Percentiles rank a stretch among this genome's conserved stretches.
phyloP scores from a whole-genome alignment of 2,329 filamentous ascomycete species.

The Fusarium chlamydosporum region DNA sequence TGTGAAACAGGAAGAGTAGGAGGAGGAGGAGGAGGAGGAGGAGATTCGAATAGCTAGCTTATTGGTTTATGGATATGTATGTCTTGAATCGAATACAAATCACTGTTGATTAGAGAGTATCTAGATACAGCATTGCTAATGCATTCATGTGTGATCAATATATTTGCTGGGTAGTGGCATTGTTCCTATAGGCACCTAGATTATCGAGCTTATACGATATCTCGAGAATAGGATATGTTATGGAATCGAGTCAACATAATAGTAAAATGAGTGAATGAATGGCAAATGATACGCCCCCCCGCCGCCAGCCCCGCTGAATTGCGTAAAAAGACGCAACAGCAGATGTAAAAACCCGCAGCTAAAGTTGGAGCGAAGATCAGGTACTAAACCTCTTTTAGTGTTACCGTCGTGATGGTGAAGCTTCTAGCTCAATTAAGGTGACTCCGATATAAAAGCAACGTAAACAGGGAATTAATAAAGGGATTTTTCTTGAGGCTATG shows the following conservation, averaged over 20 bases:
- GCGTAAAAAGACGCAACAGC: slow-evolving; percentile 54
- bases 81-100: slow-evolving; percentile 8
- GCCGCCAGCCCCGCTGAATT: slow-evolving; percentile 46
- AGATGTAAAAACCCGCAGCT: slow-evolving; percentile 44
- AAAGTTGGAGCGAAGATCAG: slow-evolving; percentile 42
- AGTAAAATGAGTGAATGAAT: slow-evolving; percentile 4
- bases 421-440: slow-evolving; percentile 41
- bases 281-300: slow-evolving; percentile 7
- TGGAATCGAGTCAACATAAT: slow-evolving; percentile 22
- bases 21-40: background rate
- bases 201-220: slow-evolving; percentile 4
- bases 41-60: background rate
- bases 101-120: background rate
- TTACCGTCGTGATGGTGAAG: slow-evolving; percentile 37
- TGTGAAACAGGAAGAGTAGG: slow-evolving; percentile 9
- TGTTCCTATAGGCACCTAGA: background rate
- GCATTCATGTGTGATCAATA: background rate
- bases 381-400: slow-evolving; percentile 38
- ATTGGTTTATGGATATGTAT: slow-evolving; percentile 5
- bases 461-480: slow-evolving; percentile 36
- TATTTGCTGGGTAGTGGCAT: background rate
- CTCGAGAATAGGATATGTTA: slow-evolving; percentile 16
- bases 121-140: background rate
- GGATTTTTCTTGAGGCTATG: background rate
- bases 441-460: slow-evolving; percentile 41